Conservation (phyloP, 176 grass and related monocot genomes). For the Ensete glaucum region DNA sequence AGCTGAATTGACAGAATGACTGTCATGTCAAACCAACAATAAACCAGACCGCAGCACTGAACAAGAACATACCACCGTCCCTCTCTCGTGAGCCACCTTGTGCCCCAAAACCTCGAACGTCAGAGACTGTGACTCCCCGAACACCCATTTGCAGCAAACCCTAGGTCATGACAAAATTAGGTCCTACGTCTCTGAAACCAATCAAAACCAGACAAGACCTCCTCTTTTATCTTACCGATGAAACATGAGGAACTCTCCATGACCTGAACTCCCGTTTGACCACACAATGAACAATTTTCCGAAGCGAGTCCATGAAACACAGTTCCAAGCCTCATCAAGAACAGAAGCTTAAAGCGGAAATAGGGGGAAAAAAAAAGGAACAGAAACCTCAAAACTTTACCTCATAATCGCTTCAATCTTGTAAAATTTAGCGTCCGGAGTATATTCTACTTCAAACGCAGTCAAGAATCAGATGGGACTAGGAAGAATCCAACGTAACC, state of each 20-base stretch:
- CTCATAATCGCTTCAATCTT: constrained; percentile 71
- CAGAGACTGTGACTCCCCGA: constrained; percentile 61
- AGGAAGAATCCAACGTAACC: background rate
- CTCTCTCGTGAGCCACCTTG: constrained; percentile 62
- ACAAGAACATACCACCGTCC: constrained; percentile 36
- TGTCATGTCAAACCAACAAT: background rate
- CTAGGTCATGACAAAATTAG: constrained; percentile 17
- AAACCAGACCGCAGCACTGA: background rate
- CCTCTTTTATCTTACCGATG: constrained; percentile 37
- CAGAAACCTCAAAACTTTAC: background rate
- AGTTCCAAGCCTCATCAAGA: background rate
- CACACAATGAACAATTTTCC: background rate
- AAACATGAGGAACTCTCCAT: constrained; percentile 60
- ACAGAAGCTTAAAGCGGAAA: background rate
- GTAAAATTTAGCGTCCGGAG: constrained; percentile 56
- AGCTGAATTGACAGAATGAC: background rate
- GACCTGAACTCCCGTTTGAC: constrained; percentile 27
- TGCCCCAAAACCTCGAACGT: constrained; percentile 56
- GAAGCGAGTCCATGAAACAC: background rate
- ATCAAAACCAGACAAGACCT: background rate
- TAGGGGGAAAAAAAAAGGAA: background rate
- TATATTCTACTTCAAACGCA: constrained; percentile 17
- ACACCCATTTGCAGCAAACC: constrained; percentile 70
- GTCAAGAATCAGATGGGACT: background rate
- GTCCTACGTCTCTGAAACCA: background rate